These are phyloP conservation scores for Sugiyamaella pinicola DNA, from an alignment of 1,139 yeast genomes.

Conservation along the genomic window DNA sequence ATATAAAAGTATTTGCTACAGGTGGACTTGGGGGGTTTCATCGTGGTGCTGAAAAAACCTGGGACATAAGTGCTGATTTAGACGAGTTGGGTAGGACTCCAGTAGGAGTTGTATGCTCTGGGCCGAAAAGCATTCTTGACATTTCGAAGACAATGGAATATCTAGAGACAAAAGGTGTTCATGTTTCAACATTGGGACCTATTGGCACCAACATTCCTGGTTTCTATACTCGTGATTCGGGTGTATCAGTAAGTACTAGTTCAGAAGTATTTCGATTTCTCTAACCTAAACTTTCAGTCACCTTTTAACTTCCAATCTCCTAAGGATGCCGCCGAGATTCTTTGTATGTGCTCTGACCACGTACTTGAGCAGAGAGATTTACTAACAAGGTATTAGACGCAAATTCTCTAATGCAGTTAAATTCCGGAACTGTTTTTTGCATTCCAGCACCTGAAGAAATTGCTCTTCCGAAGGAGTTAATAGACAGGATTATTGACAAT, in stretches of 20 bases:
- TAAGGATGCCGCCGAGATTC: conserved; percentile 62
- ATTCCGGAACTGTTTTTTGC: conserved; percentile 76
- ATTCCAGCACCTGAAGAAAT: conserved; percentile 74
- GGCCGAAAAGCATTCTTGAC: conserved; percentile 85
- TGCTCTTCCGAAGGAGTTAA: conserved; percentile 59
- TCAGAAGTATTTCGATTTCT: neutral
- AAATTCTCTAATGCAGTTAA: conserved; percentile 52
- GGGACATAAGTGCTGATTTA: conserved; percentile 86
- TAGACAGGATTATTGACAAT: conserved; percentile 56
- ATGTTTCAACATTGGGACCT: conserved; percentile 52
- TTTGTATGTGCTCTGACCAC: conserved; percentile 43
- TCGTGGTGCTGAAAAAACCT: conserved; percentile 68
- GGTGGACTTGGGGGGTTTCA: conserved; percentile 96
- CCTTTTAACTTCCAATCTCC: conserved; percentile 63
- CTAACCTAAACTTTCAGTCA: conserved; percentile 42
- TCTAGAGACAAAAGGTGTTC: conserved; percentile 82
- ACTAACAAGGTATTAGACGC: conserved; percentile 42
- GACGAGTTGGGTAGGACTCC: conserved; percentile 83
- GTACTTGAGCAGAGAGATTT: neutral
- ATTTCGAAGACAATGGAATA: conserved; percentile 81
- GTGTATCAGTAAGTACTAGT: conserved; percentile 45
- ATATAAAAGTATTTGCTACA: conserved; percentile 84
- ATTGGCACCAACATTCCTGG: conserved; percentile 72
- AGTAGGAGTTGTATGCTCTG: conserved; percentile 86
- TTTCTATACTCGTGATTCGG: conserved; percentile 76